Evolutionary conservation across 2,329 filamentous ascomycete species (phyloP).

Genomic region (Microascus cirrosus): DNA sequence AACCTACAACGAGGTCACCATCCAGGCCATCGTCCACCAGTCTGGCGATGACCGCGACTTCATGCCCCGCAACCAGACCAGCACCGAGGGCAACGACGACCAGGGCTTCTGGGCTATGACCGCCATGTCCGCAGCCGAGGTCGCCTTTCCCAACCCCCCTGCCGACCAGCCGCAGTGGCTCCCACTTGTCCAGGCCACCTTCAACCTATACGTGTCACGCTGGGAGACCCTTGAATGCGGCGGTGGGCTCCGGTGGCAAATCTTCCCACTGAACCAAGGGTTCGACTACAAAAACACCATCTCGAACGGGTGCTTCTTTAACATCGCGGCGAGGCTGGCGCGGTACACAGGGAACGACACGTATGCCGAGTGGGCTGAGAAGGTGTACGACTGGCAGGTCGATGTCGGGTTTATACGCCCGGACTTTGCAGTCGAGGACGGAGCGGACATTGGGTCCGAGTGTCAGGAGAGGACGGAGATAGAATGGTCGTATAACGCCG

Average conservation of each 20-base stretch:
- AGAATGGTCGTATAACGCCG: slow-evolving; percentile 57
- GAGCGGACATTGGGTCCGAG: slow-evolving; percentile 23
- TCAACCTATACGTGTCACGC: slow-evolving; percentile 62
- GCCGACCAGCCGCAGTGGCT: slow-evolving; percentile 59
- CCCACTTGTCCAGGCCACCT: slow-evolving; percentile 66
- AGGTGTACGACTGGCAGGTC: slow-evolving; percentile 55
- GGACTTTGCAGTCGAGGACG: slow-evolving; percentile 44
- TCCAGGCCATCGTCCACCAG: slow-evolving; percentile 50
- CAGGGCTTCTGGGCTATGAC: slow-evolving; percentile 82
- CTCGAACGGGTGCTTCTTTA: slow-evolving; percentile 60
- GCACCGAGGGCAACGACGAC: slow-evolving; percentile 58
- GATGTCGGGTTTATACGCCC: slow-evolving; percentile 42
- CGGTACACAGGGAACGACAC: slow-evolving; percentile 70
- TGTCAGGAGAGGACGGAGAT: slow-evolving; percentile 41
- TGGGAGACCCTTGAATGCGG: slow-evolving; percentile 57
- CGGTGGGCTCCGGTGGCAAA: slow-evolving; percentile 78
- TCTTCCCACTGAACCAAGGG: slow-evolving; percentile 66
- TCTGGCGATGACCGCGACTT: slow-evolving; percentile 47
- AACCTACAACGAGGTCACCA: slow-evolving; percentile 49
- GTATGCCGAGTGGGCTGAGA: slow-evolving; percentile 66
- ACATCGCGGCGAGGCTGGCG: slow-evolving; percentile 58
- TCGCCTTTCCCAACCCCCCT: slow-evolving; percentile 60
- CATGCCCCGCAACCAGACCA: slow-evolving; percentile 57
- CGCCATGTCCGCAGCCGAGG: slow-evolving; percentile 67
- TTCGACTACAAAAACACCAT: slow-evolving; percentile 59